Evolutionary conservation across 257 asterid genomes (phyloP).

Genomic region (Agastache rugosa): DNA sequence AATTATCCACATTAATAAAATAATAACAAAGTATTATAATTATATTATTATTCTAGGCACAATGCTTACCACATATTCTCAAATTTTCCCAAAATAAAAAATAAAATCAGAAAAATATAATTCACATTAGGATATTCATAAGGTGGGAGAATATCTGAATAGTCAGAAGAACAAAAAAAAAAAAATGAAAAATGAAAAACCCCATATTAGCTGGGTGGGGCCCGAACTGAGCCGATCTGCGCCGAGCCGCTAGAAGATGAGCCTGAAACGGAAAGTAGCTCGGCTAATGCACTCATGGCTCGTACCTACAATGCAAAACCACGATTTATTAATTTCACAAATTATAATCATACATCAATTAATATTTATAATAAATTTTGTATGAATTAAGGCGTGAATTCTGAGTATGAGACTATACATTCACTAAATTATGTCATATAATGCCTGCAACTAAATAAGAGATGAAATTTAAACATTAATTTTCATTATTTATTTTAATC

Average conservation of each 20-base stretch:
- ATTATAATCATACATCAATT: not conserved
- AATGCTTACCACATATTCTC: slow-evolving; percentile 34
- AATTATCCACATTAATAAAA: slow-evolving; percentile 34
- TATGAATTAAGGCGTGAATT: not conserved
- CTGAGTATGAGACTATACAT: not conserved
- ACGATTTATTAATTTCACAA: not conserved
- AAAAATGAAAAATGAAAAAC: not conserved
- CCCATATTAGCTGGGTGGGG: slow-evolving; percentile 48
- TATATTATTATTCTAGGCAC: slow-evolving; percentile 24
- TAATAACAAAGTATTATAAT: slow-evolving; percentile 4
- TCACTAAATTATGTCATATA: not conserved
- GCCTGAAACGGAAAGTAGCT: slow-evolving; percentile 68
- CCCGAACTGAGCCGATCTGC: slow-evolving; percentile 50
- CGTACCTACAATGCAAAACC: slow-evolving; percentile 53
- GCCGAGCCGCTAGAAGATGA: slow-evolving; percentile 41
- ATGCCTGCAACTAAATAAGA: not conserved
- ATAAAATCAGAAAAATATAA: slow-evolving; percentile 35
- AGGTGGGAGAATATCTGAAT: slow-evolving; percentile 42
- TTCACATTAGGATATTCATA: slow-evolving; percentile 50
- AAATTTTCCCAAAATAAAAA: not conserved
- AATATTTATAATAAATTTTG: not conserved
- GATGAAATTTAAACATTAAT: not conserved
- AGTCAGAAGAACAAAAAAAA: not conserved
- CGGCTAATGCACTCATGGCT: slow-evolving; percentile 89
- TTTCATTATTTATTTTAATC: not conserved